These are phyloP conservation scores for Ramaria sp. DNA, from an alignment of 768 basidiomycete genomes.

Conservation along the genomic window DNA sequence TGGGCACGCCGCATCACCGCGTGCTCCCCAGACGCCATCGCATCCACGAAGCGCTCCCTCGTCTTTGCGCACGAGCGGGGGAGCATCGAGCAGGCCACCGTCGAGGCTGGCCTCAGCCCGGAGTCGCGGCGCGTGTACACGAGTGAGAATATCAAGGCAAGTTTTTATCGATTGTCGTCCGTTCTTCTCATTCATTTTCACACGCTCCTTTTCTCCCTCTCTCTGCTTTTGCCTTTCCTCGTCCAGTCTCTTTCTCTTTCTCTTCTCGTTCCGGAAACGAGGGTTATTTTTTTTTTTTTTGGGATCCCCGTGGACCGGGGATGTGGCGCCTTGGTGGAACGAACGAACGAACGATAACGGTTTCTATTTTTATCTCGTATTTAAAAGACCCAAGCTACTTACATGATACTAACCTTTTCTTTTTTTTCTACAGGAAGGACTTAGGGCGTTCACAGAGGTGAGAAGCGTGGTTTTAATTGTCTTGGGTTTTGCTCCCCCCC, in stretches of 20 bases:
- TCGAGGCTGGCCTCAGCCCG: slow-evolving; percentile 31
- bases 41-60: slow-evolving; percentile 63
- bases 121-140: slow-evolving; percentile 43
- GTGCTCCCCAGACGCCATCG: slow-evolving; percentile 74
- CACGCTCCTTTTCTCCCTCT: too few relatives aligned
- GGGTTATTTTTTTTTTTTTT: too few relatives aligned
- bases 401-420: neutral
- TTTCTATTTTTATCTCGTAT: too few relatives aligned
- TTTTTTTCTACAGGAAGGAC: slow-evolving; percentile 44
- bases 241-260: too few relatives aligned
- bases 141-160: slow-evolving; percentile 61
- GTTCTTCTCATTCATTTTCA: too few relatives aligned
- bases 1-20: slow-evolving; percentile 45
- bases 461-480: neutral
- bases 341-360: too few relatives aligned
- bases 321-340: too few relatives aligned
- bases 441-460: slow-evolving; percentile 55
- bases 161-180: too few relatives aligned
- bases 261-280: too few relatives aligned
- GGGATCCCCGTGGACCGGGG: too few relatives aligned
- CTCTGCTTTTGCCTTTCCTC: too few relatives aligned
- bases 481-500: neutral
- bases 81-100: slow-evolving; percentile 40
- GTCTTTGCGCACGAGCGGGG: slow-evolving; percentile 38
- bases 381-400: neutral